phyloP scores from a whole-genome alignment of 2,329 filamentous ascomycete genomes.

The Cucurbitaria berberidis region DNA sequence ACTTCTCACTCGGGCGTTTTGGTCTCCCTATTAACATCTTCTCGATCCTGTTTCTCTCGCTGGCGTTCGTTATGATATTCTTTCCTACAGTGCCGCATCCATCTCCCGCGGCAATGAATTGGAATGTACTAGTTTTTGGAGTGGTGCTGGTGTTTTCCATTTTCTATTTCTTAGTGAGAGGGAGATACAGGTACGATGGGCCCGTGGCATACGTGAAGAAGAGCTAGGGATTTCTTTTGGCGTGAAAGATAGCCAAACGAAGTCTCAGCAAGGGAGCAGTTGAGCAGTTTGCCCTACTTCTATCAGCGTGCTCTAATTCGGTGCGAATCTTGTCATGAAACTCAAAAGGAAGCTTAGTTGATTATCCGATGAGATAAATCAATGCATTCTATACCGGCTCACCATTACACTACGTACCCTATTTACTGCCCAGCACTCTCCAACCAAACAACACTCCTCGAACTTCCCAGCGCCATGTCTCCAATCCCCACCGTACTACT shows the following conservation, averaged over 20 bases:
- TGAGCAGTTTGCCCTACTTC: too few species aligned
- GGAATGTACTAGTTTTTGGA: constrained; percentile 51
- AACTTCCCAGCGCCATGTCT: constrained; percentile 30
- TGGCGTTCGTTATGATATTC: constrained; percentile 51
- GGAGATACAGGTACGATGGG: constrained; percentile 46
- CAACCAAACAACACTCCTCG: constrained; percentile 38
- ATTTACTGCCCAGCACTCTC: constrained; percentile 23
- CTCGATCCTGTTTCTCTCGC: constrained; percentile 45
- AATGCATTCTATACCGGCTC: background rate
- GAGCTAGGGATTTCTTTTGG: too few species aligned
- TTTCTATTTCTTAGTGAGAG: constrained; percentile 49
- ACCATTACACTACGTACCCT: background rate
- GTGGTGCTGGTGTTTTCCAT: constrained; percentile 50
- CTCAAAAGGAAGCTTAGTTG: background rate
- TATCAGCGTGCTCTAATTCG: background rate
- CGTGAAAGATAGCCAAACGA: too few species aligned
- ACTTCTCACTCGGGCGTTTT: constrained; percentile 48
- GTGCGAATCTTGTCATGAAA: background rate
- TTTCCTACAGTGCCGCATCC: constrained; percentile 43
- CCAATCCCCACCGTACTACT: constrained; percentile 63
- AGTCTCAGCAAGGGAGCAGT: too few species aligned
- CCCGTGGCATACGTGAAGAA: constrained; percentile 26
- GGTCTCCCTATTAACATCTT: constrained; percentile 48
- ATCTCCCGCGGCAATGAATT: constrained; percentile 50
- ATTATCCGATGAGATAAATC: background rate